Percentiles rank a stretch among this genome's conserved stretches.
phyloP scores from a whole-genome alignment of 176 grass and related monocot species.

The Aegilops bicornis region DNA sequence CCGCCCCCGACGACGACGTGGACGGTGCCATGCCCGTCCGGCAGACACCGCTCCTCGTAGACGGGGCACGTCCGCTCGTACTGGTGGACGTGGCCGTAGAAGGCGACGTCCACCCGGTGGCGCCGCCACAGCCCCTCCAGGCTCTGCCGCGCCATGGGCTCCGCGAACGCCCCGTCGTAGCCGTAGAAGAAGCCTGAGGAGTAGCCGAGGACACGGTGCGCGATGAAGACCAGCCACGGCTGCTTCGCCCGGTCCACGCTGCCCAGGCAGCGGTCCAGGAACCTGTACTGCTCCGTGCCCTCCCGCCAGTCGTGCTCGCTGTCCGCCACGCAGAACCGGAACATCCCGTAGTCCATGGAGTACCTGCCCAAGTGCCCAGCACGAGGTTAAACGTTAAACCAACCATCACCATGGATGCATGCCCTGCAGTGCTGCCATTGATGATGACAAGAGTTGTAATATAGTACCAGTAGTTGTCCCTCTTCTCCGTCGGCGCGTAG shows the following conservation, averaged over 20 bases:
- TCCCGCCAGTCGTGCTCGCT: slow-evolving; percentile 86
- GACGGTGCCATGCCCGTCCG: slow-evolving; percentile 66
- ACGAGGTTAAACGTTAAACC: too few species aligned
- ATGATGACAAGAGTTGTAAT: too few species aligned
- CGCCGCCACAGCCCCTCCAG: slow-evolving; percentile 76
- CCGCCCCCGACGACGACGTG: slow-evolving; percentile 72
- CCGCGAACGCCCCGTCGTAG: slow-evolving; percentile 42
- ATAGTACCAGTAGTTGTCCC: slow-evolving; percentile 60
- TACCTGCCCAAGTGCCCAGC: slow-evolving; percentile 6
- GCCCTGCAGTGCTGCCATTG: too few species aligned
- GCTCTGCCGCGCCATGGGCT: slow-evolving; percentile 67
- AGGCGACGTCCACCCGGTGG: slow-evolving; percentile 70
- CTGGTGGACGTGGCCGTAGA: slow-evolving; percentile 87
- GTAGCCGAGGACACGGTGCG: slow-evolving; percentile 85
- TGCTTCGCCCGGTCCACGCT: slow-evolving; percentile 77
- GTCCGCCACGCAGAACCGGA: slow-evolving; percentile 85
- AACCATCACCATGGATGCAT: too few species aligned
- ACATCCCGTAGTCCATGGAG: slow-evolving; percentile 81
- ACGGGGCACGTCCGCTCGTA: slow-evolving; percentile 86
- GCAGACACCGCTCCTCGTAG: slow-evolving; percentile 48
- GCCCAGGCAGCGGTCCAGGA: slow-evolving; percentile 74
- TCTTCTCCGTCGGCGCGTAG: slow-evolving; percentile 76
- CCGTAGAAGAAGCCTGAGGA: slow-evolving; percentile 59
- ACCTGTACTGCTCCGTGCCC: slow-evolving; percentile 77
- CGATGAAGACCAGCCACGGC: slow-evolving; percentile 85